These are phyloP conservation scores for Kluyveromyces wickerhamii DNA, from an alignment of 805 yeast genomes.

Conservation along the genomic window DNA sequence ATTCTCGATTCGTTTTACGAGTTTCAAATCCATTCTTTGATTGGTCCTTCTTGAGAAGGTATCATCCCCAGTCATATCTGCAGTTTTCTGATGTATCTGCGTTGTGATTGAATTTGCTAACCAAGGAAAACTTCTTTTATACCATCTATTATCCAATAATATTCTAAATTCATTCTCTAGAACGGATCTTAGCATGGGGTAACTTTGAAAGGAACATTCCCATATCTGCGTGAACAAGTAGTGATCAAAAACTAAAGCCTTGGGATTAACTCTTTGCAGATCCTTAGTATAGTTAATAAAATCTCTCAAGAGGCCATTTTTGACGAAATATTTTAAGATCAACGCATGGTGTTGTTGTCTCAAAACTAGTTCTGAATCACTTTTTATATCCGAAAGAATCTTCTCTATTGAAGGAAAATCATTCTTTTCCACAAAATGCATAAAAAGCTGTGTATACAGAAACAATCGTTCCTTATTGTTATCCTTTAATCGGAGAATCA, in stretches of 20 bases:
- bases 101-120: background rate
- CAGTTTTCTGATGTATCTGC: slow-evolving; percentile 1
- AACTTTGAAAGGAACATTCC: slow-evolving; percentile 14
- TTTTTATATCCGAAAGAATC: slow-evolving; percentile 9
- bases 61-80: slow-evolving; percentile 3
- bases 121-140: slow-evolving; percentile 13
- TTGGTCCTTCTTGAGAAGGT: slow-evolving; percentile 4
- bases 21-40: slow-evolving; percentile 10
- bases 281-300: slow-evolving; percentile 15
- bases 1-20: slow-evolving; percentile 7
- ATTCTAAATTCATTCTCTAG: slow-evolving; percentile 19
- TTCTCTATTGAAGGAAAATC: slow-evolving; percentile 11
- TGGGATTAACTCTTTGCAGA: slow-evolving; percentile 2
- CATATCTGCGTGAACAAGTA: slow-evolving; percentile 16
- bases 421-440: slow-evolving; percentile 11
- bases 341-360: slow-evolving; percentile 12
- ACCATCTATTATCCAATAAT: slow-evolving; percentile 9
- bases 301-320: slow-evolving; percentile 13
- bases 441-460: slow-evolving; percentile 12
- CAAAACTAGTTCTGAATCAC: slow-evolving; percentile 12
- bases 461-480: slow-evolving; percentile 9
- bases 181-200: slow-evolving; percentile 17
- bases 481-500: background rate
- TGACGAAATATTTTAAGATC: slow-evolving; percentile 19
- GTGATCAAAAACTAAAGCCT: slow-evolving; percentile 4